Conservation (phyloP, 73 alveolate genomes). For the Tetrahymena borealis region DNA sequence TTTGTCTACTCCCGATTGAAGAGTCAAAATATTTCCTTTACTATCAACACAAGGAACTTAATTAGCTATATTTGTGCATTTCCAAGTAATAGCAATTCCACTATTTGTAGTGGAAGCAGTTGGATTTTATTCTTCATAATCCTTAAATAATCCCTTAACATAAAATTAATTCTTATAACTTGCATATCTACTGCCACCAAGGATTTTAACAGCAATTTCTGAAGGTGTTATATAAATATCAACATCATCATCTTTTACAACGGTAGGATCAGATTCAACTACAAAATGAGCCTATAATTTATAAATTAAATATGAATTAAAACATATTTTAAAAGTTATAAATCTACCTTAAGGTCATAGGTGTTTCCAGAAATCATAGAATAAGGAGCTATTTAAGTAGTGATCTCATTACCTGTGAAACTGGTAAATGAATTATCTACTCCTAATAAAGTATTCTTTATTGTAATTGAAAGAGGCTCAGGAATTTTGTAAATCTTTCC, state of each 20-base stretch:
- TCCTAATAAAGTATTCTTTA: background rate
- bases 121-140: background rate
- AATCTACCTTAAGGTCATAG: background rate
- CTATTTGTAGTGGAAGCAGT: background rate
- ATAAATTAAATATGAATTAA: background rate
- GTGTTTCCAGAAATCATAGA: background rate
- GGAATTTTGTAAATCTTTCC: background rate
- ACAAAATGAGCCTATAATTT: background rate
- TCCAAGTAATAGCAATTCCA: background rate
- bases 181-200: background rate
- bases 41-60: background rate
- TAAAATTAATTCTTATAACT: background rate
- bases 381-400: background rate
- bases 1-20: background rate
- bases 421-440: background rate
- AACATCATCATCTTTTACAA: background rate
- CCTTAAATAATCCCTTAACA: background rate
- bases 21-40: background rate
- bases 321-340: background rate
- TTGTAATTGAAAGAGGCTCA: background rate
- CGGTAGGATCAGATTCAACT: background rate
- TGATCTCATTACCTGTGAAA: background rate
- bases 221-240: background rate
- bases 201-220: background rate
- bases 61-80: too few species aligned